Evolutionary conservation across 1,139 yeast species (phyloP).

Genomic region (Meyerozyma athensensis): DNA sequence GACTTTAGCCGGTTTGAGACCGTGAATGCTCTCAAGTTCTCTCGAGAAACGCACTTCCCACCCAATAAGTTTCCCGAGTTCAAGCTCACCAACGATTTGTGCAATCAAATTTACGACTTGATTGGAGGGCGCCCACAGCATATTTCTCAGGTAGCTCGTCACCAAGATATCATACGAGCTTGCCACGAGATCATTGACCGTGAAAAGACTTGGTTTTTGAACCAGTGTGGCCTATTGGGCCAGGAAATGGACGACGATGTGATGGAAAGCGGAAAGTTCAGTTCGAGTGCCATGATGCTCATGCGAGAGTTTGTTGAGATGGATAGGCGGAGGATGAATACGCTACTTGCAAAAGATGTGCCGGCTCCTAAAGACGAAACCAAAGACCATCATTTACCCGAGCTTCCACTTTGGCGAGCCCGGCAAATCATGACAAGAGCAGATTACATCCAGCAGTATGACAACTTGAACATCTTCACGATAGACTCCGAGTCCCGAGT

Average conservation of each 20-base stretch:
- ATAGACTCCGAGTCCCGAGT: constrained; percentile 72
- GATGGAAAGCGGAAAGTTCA: constrained; percentile 78
- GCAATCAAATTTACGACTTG: constrained; percentile 58
- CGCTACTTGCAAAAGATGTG: constrained; percentile 20
- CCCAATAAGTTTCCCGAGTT: constrained; percentile 30
- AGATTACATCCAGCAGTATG: constrained; percentile 72
- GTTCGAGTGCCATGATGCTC: constrained; percentile 71
- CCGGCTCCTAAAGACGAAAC: constrained; percentile 14
- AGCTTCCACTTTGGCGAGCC: constrained; percentile 78
- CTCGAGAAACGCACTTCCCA: constrained; percentile 45
- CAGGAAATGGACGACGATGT: constrained; percentile 85
- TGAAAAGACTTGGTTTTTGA: constrained; percentile 82
- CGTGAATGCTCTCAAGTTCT: constrained; percentile 48
- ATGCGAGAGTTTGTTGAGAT: constrained; percentile 69
- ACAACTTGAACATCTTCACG: constrained; percentile 72
- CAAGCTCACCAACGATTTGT: constrained; percentile 26
- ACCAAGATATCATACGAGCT: constrained; percentile 55
- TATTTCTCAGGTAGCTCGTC: constrained; percentile 68
- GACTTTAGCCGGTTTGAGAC: constrained; percentile 61
- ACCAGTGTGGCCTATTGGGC: constrained; percentile 77
- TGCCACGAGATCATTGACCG: constrained; percentile 70
- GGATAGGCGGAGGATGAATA: constrained; percentile 42
- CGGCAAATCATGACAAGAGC: constrained; percentile 82
- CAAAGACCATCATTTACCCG: constrained; percentile 57
- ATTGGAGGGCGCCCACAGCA: constrained; percentile 88